Percentiles rank a stretch among this genome's conserved stretches.
Conservation (phyloP, 257 asterid genomes). For the Lavandula angustifolia region DNA sequence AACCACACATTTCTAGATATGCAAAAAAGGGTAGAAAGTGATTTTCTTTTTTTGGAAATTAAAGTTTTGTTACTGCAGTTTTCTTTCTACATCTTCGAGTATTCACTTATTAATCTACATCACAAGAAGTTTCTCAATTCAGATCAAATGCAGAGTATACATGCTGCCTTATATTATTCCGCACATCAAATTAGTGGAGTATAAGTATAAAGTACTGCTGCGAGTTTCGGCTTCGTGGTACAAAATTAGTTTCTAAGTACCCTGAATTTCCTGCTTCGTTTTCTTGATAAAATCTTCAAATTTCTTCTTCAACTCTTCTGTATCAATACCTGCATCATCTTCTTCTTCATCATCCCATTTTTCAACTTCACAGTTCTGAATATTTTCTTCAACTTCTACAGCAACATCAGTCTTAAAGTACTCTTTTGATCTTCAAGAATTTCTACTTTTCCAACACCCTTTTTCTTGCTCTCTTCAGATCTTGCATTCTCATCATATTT, state of each 20-base stretch:
- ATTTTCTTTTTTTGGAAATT: too few species aligned
- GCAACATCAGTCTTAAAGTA: neutral
- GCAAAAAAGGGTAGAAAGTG: too few species aligned
- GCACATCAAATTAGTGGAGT: too few species aligned
- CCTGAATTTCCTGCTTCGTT: slow-evolving; percentile 51
- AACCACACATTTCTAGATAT: too few species aligned
- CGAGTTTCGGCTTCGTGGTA: too few species aligned
- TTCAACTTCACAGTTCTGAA: slow-evolving; percentile 5
- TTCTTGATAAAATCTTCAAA: slow-evolving; percentile 74
- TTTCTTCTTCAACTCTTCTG: slow-evolving; percentile 62
- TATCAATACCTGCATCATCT: slow-evolving; percentile 25
- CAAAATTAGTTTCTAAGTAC: neutral
- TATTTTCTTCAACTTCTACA: slow-evolving; percentile 1
- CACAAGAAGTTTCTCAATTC: too few species aligned
- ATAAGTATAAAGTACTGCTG: too few species aligned
- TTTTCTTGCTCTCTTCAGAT: slow-evolving; percentile 15
- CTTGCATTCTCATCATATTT: neutral
- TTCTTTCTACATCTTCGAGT: too few species aligned
- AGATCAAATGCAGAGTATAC: too few species aligned
- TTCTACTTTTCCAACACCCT: slow-evolving; percentile 3
- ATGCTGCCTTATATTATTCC: too few species aligned
- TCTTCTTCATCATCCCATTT: slow-evolving; percentile 28
- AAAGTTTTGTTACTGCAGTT: too few species aligned
- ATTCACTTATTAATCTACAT: too few species aligned
- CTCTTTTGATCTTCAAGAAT: slow-evolving; percentile 33